Conservation (phyloP, 306 rosid species). For the Prunus salicina region DNA sequence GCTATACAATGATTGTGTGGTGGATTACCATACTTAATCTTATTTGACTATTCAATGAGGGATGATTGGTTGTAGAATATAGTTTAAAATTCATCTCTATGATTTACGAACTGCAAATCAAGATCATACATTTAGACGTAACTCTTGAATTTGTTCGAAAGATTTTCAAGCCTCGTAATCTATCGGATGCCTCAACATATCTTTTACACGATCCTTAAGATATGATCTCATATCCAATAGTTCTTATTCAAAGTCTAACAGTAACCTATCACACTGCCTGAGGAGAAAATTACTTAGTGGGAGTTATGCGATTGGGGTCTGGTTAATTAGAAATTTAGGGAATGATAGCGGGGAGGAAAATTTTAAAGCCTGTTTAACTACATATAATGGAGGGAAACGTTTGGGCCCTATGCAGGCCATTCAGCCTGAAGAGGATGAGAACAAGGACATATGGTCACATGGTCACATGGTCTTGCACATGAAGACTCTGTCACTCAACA, state of each 20-base stretch:
- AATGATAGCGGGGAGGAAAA: not conserved
- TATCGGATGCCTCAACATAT: accelerated
- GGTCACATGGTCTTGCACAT: conserved; percentile 84
- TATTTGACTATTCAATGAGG: not conserved
- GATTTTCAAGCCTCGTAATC: no score
- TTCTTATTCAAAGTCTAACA: not conserved
- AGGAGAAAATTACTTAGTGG: not conserved
- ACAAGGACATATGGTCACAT: conserved; percentile 69
- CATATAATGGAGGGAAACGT: conserved; percentile 13
- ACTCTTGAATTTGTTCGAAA: no score
- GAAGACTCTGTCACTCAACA: conserved; percentile 26
- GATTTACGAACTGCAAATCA: not conserved
- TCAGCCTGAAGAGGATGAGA: conserved; percentile 34
- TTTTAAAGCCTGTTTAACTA: not conserved
- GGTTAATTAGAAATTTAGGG: not conserved
- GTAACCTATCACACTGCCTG: not conserved
- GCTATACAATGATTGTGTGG: not conserved
- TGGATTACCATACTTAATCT: not conserved
- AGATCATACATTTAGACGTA: not conserved
- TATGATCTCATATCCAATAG: no score
- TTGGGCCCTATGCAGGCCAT: conserved; percentile 40
- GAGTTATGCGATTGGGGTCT: not conserved
- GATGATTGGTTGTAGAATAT: no score
- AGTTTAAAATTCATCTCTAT: no score
- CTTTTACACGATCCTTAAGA: no score